Percentiles rank a stretch among this genome's conserved stretches.
Evolutionary conservation across 805 yeast genomes (phyloP).

Genomic region (Ascoidea asiatica): DNA sequence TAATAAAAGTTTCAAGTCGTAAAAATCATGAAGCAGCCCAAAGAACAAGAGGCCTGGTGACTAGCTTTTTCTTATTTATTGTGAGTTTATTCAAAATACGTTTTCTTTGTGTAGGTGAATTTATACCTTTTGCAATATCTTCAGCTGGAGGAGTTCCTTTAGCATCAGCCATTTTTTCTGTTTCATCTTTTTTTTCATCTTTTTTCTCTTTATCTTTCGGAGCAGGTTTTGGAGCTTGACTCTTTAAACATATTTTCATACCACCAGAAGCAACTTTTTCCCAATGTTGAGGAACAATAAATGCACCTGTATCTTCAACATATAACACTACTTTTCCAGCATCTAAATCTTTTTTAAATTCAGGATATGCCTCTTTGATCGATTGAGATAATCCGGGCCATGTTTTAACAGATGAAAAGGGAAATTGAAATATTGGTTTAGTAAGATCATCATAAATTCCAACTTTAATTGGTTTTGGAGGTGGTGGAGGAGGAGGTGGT

Average conservation of each 20-base stretch:
- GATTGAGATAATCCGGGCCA: constrained; percentile 5
- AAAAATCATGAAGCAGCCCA: neutral
- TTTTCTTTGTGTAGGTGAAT: neutral
- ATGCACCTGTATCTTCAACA: constrained; percentile 2
- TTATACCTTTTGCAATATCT: neutral
- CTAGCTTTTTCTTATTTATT: neutral
- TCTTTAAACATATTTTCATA: neutral
- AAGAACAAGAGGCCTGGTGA: neutral
- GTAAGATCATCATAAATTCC: neutral
- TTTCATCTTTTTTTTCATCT: neutral
- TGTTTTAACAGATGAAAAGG: constrained; percentile 6
- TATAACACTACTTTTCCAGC: constrained; percentile 3
- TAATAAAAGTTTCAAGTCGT: neutral
- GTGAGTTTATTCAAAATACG: neutral
- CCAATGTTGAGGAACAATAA: constrained; percentile 9
- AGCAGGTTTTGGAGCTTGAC: neutral
- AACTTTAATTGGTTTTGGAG: neutral
- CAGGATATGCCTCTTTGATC: constrained; percentile 8
- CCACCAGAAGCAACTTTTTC: constrained; percentile 1
- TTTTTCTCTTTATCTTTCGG: no score
- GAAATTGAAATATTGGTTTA: constrained; percentile 4
- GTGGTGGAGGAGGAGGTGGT: neutral
- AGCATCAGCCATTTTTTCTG: neutral
- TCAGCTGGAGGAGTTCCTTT: neutral
- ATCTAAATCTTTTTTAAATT: constrained; percentile 1